Base-by-base conservation (phyloP, 495 filamentous ascomycete genomes). In the Delitschia confertaspora region DNA sequence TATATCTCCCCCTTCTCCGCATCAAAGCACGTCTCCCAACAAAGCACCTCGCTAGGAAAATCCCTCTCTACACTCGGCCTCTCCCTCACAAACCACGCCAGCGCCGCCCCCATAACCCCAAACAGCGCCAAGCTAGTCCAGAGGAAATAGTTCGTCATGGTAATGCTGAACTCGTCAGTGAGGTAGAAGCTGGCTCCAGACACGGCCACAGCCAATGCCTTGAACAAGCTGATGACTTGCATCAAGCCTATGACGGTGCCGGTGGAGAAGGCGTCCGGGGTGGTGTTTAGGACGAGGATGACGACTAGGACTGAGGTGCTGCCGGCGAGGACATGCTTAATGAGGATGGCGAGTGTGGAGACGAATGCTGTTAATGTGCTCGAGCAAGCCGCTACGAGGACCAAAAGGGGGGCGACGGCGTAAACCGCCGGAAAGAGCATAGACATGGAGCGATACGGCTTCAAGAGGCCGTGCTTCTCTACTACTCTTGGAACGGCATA, bases 11-110 rank as follows among this genome's bases (percentile, higher is more conserved):
- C 37, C 29, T 41, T 27, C 33, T 59, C 60, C 20, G 56, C 52
- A 40, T 69, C 66, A 38, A 68, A 69, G 38, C 64, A 64, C 19
- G 67, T 59, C 55, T 69, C 67, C 66, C 67, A 69, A 49, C 57
- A 62, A 2, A 69, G 49, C 3, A 60, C 62, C 32, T 51, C 59
- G 39, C 35, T 57, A 21, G 57, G 65, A 51, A 54, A 69, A 49
- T 58, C 67, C 26, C 35, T 35, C 41, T 57, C 58, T 2, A 69
- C 66, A 24, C 60, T 64, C 16, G 65, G 62, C 10, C 58, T 51
- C 33, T 69, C 67, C 17, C 62, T 49, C 4, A 69, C 63, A 24
- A 67, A 67, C 53, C 64, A 63, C 13, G 65, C 65, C 14, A 65
- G 42, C 23, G 50, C 61, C 17, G 63, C 63, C 5, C 67, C 67